phyloP scores from a whole-genome alignment of 257 asterid species.

The Echium plantagineum region DNA sequence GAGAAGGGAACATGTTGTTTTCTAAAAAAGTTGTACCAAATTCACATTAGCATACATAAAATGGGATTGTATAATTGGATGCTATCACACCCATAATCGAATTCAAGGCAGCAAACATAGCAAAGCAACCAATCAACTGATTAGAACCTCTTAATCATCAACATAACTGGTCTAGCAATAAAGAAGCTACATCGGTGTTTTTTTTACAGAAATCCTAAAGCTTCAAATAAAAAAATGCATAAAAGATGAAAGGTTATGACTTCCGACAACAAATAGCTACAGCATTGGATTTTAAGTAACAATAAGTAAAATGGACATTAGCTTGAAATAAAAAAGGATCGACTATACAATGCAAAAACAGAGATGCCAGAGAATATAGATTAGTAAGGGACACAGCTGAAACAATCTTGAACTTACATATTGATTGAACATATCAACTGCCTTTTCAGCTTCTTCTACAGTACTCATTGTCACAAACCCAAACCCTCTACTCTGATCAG shows the following conservation, averaged over 20 bases:
- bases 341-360: not conserved
- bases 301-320: no score
- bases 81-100: no score
- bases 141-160: no score
- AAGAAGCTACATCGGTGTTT: not conserved
- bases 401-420: conserved; percentile 43
- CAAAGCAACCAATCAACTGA: no score
- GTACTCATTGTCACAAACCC: conserved; percentile 93
- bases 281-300: not conserved
- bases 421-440: conserved; percentile 62
- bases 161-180: no score
- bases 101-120: no score
- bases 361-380: not conserved
- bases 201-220: not conserved
- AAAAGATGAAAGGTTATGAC: not conserved
- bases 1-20: no score
- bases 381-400: not conserved
- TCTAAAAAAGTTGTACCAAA: no score
- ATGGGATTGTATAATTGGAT: no score
- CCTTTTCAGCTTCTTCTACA: conserved; percentile 81
- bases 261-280: no score
- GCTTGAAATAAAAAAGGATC: not conserved
- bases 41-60: no score
- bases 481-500: conserved; percentile 79
- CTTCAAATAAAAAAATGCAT: not conserved